Base-by-base conservation (phyloP, 805 yeast species). In the Kuraishia floccosa region DNA sequence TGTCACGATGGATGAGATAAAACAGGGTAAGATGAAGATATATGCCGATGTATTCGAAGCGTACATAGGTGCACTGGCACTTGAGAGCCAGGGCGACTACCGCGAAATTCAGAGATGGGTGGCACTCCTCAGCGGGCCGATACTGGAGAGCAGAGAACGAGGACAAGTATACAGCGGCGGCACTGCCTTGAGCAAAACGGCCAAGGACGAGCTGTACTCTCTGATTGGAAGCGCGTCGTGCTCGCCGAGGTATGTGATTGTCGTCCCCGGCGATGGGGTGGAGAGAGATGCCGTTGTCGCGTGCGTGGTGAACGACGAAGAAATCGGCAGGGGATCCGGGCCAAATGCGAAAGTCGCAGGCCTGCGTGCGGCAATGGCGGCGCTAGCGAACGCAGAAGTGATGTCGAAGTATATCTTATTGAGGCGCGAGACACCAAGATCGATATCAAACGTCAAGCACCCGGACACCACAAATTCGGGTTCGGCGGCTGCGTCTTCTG, bases 1-100 rank as follows among this genome's bases (percentile, higher is more conserved):
- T 40, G 60, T 65, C 21, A 72, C 69, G 34, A 69, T 59, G 20
- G 49, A 51, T 4, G 44, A 60, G 10, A 60, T 66, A 32, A 49
- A 54, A 18, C 56, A 59, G 21, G 82, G 83, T 6, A 72, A 66
- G 35, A 68, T 68, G 39, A 91, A 91, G 47, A 59, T 81, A 4
- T 68, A 68, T 45, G 95, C 97, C 0, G 98, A 89, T 60, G 74
- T 81, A 0, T 83, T 89, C 49, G 98, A 91, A 54, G 96, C 97
- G 0, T 89, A 89, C 42, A 65, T 91, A 28, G 97, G 95, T 5
- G 98, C 93, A 0, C 52, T 89, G 20, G 66, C 68, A 6, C 60
- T 72, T 15, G 93, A 82, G 39, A 58, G 68, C 25, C 56, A 56
- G 9, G 51, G 56, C 12, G 68, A 73, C 36, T 56, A 68, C 30